Conservation (phyloP, 495 filamentous ascomycete genomes). For the Baudoinia panamericana region DNA sequence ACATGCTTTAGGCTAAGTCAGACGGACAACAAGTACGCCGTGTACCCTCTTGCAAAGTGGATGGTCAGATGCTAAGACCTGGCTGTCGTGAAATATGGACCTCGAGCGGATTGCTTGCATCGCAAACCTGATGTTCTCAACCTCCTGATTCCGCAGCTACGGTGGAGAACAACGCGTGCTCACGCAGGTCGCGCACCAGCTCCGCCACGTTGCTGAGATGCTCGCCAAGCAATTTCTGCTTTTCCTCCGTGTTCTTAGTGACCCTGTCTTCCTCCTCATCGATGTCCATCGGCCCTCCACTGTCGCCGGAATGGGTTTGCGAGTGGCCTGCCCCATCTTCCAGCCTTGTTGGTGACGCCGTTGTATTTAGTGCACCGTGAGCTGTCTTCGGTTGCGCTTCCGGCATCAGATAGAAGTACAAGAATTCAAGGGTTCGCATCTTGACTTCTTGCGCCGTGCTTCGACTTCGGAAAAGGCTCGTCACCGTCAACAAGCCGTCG, state of each 20-base stretch:
- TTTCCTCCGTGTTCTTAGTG: conserved; percentile 70
- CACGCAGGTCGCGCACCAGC: conserved; percentile 76
- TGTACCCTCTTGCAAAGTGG: no score
- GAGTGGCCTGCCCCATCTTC: conserved; percentile 33
- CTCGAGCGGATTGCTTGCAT: no score
- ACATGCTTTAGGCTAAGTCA: no score
- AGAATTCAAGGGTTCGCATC: conserved; percentile 82
- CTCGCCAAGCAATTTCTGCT: conserved; percentile 66
- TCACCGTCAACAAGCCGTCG: conserved; percentile 89
- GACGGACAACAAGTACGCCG: no score
- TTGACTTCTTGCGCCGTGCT: conserved; percentile 77
- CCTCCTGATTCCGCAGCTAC: neutral
- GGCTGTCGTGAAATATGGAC: no score
- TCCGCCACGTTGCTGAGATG: conserved; percentile 86
- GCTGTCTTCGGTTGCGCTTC: conserved; percentile 49
- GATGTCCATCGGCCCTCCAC: conserved; percentile 23
- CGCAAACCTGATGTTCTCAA: neutral
- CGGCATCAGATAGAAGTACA: conserved; percentile 97
- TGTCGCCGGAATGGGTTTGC: conserved; percentile 26
- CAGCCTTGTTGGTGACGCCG: conserved; percentile 56
- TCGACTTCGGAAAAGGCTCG: conserved; percentile 77
- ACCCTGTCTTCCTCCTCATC: conserved; percentile 22
- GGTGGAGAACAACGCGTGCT: conserved; percentile 54
- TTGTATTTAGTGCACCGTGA: conserved; percentile 23
- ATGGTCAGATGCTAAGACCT: no score